Evolutionary conservation across 352 stramenopile genomes (phyloP).

Genomic region (Globisporangium okanoganense): DNA sequence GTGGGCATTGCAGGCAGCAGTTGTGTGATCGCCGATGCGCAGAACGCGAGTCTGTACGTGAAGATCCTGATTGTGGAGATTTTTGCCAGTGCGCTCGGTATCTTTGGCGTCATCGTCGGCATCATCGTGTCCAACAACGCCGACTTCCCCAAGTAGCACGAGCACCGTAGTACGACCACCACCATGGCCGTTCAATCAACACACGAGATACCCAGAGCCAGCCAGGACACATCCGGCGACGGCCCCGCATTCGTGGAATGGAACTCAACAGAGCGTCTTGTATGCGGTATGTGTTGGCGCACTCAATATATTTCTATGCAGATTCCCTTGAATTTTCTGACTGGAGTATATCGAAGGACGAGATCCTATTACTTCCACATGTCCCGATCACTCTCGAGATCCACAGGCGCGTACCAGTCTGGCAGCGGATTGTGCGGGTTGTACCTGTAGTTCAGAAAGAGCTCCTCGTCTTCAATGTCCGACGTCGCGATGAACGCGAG

Average conservation of each 20-base stretch:
- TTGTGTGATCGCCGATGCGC: constrained; percentile 98
- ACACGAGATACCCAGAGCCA: not conserved
- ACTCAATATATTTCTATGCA: constrained; percentile 14
- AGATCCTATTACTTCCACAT: constrained; percentile 68
- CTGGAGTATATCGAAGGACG: not conserved
- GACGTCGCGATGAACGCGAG: constrained; percentile 71
- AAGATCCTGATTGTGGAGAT: constrained; percentile 99
- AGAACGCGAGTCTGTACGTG: constrained; percentile 97
- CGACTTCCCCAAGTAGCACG: constrained; percentile 83
- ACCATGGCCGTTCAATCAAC: not conserved
- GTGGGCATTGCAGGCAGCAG: constrained; percentile 97
- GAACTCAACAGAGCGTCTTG: not conserved
- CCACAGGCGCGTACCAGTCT: constrained; percentile 82
- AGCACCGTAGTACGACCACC: too few species aligned
- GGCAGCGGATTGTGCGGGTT: constrained; percentile 69
- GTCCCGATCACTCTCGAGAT: constrained; percentile 68
- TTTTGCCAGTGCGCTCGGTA: constrained; percentile 98
- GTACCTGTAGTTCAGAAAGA: constrained; percentile 84
- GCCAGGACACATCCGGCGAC: not conserved
- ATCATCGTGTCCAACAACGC: constrained; percentile 99
- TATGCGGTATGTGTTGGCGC: not conserved
- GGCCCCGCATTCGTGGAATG: too few species aligned
- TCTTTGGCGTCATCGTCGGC: constrained; percentile 98
- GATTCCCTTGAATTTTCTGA: not conserved
- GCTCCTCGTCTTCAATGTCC: constrained; percentile 81